Percentiles rank a stretch among this genome's conserved stretches.
phyloP scores from a whole-genome alignment of 1,284 basidiomycete species.

The Malassezia furfur region DNA sequence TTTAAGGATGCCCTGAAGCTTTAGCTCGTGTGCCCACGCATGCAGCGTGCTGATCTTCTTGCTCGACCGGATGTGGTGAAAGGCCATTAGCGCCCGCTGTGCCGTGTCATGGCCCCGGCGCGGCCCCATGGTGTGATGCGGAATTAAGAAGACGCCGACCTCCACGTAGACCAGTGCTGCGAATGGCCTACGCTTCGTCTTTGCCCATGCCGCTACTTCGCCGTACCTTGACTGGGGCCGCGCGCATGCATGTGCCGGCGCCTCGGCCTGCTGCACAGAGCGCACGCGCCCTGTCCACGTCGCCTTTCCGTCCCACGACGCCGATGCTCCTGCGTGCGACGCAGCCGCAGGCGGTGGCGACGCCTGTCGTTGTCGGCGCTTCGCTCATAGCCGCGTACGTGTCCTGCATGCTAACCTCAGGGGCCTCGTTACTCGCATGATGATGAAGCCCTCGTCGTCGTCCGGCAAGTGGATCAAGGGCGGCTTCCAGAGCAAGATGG shows the following conservation, averaged over 20 bases:
- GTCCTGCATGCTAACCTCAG: constrained; percentile 1
- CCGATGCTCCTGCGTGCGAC: constrained; percentile 25
- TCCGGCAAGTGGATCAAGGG: constrained; percentile 77
- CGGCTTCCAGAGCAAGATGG: constrained; percentile 92
- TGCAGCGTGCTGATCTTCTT: constrained; percentile 15
- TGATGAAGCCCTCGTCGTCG: constrained; percentile 46
- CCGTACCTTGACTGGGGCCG: too few species aligned
- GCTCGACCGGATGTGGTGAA: constrained; percentile 17
- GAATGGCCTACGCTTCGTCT: too few species aligned
- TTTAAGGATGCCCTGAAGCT: constrained; percentile 16
- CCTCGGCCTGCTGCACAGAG: too few species aligned
- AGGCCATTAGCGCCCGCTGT: constrained; percentile 15
- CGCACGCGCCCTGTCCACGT: constrained; percentile 15
- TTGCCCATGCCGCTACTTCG: too few species aligned
- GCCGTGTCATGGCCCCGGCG: neutral
- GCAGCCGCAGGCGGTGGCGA: constrained; percentile 23
- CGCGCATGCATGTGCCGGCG: too few species aligned
- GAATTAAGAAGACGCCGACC: neutral
- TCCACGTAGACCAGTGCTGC: too few species aligned
- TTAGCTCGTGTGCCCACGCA: constrained; percentile 12
- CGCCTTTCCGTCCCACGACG: constrained; percentile 22
- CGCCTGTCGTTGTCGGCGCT: constrained; percentile 33
- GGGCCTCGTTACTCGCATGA: constrained; percentile 34
- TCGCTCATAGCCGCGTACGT: constrained; percentile 32
- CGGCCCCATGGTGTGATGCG: neutral